Base-by-base conservation (phyloP, 345 rosid genomes). In the Populus deltoides region DNA sequence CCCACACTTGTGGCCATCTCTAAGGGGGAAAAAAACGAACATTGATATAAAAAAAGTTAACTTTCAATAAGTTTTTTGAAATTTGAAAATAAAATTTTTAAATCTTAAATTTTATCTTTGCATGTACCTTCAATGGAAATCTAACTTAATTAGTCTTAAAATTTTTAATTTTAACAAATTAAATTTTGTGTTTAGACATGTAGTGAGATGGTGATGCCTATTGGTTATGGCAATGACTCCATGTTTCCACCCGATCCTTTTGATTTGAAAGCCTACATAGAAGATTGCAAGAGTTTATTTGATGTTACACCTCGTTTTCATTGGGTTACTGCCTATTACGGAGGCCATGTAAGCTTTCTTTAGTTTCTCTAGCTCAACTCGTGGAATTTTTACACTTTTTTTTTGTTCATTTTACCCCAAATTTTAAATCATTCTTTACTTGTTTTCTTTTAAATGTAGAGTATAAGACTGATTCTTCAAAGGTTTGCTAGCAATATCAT, bases 121-220 rank as follows among this genome's bases (percentile, higher is more conserved):
- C 0, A 33, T 33, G 0, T 33, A 33, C 35, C 35, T 33, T 33
- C 0, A 33, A 33, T 33, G 0, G 35, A 33, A 33, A 33, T 39
- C 9, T 39, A 9, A 39, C 43, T 8, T 39, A 8, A 1, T 33
- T 0, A 33, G 35, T 3, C 35, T 39, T 39, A 39, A 39, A 33
- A 33, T 0, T 0, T 33, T 53, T 62, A 65, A 33, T 12, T 15
- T 15, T 47, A 2, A 59, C 12, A 9, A 59, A 38, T 25, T 31
- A 15, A 31, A 3, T 70, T 59, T 43, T 61, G 36, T 18, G 17
- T 66, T 1, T 49, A 86, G 90, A 78, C 17, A 12, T 90, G 91
- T 35, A 90, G 88, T 38, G 92, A 90, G 80, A 82, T 90, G 89
- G 91, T 83, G 74, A 82, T 88, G 7, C 90, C 90, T 0, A 76